Percentiles rank a stretch among this genome's conserved stretches.
Conservation (phyloP, 169 alveolate species). For the Plasmodium billcollinsi region DNA sequence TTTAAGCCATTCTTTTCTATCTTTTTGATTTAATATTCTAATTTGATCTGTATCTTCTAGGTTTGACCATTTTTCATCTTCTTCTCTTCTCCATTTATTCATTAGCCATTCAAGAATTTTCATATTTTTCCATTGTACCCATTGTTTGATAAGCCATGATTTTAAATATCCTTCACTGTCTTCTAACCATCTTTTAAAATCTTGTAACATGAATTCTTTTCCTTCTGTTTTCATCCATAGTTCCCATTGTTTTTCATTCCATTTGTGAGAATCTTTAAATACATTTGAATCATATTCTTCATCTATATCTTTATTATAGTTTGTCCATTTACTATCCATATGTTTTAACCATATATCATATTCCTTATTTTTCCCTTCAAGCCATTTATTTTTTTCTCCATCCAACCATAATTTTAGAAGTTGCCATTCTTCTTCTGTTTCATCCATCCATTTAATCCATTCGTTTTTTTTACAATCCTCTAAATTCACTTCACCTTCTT, state of each 20-base stretch:
- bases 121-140: constrained; percentile 29
- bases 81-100: constrained; percentile 24
- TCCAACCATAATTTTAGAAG: constrained; percentile 6
- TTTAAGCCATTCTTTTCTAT: constrained; percentile 13
- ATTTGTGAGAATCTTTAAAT: not conserved
- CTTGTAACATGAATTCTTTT: not conserved
- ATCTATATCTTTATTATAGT: constrained; percentile 10
- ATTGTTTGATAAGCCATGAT: not conserved
- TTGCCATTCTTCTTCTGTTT: constrained; percentile 30
- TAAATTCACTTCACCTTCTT: not conserved
- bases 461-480: constrained; percentile 34
- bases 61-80: constrained; percentile 22
- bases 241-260: constrained; percentile 33
- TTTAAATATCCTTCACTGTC: constrained; percentile 4
- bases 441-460: constrained; percentile 30
- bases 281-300: not conserved
- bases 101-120: constrained; percentile 19
- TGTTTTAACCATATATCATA: constrained; percentile 7
- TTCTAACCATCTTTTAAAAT: constrained; percentile 19
- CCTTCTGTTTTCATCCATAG: constrained; percentile 37
- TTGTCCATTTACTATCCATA: constrained; percentile 26
- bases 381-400: constrained; percentile 20
- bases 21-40: not conserved
- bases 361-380: constrained; percentile 20
- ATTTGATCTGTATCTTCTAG: constrained; percentile 13